Evolutionary conservation across 257 asterid genomes (phyloP).

Genomic region (Paraleonurus japonicus): DNA sequence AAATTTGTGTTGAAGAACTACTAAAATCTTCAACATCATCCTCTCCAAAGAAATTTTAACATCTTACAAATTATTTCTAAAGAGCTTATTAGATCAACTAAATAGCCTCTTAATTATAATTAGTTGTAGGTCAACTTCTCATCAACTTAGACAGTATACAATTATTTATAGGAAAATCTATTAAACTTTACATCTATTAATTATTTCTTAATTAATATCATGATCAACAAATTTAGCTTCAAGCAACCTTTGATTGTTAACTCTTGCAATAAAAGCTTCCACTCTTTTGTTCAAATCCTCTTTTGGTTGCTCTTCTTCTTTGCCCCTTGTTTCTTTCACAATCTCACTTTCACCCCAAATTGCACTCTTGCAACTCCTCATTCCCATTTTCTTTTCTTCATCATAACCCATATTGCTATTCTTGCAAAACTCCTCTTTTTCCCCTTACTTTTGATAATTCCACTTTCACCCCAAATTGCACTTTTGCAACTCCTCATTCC

Average conservation of each 20-base stretch:
- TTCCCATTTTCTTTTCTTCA: slow-evolving; percentile 22
- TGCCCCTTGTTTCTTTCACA: background rate
- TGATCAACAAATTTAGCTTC: slow-evolving; percentile 34
- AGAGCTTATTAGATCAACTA: background rate
- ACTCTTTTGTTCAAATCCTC: slow-evolving; percentile 49
- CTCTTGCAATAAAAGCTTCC: slow-evolving; percentile 52
- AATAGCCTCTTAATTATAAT: background rate
- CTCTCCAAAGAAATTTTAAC: background rate
- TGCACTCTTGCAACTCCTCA: slow-evolving; percentile 31
- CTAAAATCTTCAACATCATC: background rate
- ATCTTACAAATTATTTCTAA: background rate
- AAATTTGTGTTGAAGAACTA: background rate
- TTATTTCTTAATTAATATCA: background rate
- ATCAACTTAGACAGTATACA: background rate
- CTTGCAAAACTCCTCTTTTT: background rate
- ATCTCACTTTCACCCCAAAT: slow-evolving; percentile 31
- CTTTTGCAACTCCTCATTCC: slow-evolving; percentile 26
- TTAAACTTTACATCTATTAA: background rate
- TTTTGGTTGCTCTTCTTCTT: slow-evolving; percentile 17
- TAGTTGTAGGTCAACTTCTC: background rate
- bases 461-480: slow-evolving; percentile 18
- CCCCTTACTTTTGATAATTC: slow-evolving; percentile 12
- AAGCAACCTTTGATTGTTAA: slow-evolving; percentile 48
- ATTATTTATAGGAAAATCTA: background rate
- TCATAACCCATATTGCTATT: background rate